Conservation (phyloP, 768 basidiomycete species). For the Phaeolepiota aurea region DNA sequence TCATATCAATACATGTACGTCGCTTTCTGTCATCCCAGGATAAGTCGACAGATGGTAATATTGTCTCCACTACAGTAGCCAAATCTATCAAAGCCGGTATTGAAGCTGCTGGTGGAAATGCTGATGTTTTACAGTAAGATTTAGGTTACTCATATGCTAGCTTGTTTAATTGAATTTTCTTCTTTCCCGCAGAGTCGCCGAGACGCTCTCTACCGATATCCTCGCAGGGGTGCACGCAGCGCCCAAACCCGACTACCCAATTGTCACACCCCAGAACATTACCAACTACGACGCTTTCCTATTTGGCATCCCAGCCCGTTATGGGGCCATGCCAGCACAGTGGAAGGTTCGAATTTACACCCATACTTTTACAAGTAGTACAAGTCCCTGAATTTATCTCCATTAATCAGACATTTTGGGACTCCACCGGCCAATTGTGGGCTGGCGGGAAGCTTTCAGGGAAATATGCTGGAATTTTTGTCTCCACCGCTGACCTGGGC, state of each 20-base stretch:
- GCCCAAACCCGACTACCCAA: constrained; percentile 63
- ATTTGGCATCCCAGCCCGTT: constrained; percentile 75
- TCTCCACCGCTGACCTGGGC: constrained; percentile 56
- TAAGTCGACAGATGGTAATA: constrained; percentile 1
- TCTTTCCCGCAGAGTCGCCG: constrained; percentile 45
- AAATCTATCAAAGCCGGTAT: constrained; percentile 42
- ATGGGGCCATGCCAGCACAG: constrained; percentile 73
- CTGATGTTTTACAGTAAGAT: constrained; percentile 47
- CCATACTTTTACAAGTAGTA: neutral
- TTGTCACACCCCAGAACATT: constrained; percentile 48
- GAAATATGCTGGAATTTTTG: constrained; percentile 64
- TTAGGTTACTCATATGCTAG: neutral
- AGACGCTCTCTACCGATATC: constrained; percentile 68
- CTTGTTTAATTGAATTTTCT: neutral
- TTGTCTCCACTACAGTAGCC: constrained; percentile 41
- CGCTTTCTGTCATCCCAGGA: too few relatives aligned
- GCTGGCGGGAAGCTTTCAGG: constrained; percentile 44
- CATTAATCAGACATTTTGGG: constrained; percentile 74
- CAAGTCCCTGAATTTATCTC: neutral
- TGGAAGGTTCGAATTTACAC: constrained; percentile 48
- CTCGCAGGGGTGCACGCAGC: constrained; percentile 64
- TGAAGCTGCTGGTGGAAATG: constrained; percentile 37
- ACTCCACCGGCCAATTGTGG: constrained; percentile 65
- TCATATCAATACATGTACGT: constrained; percentile 61
- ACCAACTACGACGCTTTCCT: constrained; percentile 61